A percentile compares a stretch with the other conserved stretches of the same genome.
Evolutionary conservation across 306 rosid species (phyloP).

Genomic region (Coriaria nepalensis): DNA sequence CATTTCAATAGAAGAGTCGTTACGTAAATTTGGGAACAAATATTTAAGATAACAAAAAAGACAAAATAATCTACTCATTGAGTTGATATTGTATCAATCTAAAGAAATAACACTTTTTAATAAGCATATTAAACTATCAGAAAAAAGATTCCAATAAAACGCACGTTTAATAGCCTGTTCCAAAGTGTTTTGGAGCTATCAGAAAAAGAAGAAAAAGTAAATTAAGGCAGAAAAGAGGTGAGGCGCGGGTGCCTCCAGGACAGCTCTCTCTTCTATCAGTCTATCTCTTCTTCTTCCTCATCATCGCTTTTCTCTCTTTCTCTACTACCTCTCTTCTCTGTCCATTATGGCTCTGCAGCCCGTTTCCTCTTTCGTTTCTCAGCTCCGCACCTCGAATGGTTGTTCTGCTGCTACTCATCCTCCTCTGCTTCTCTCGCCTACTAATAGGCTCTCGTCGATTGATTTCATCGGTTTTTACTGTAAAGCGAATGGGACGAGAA

Average conservation of each 20-base stretch:
- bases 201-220: too few species aligned
- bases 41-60: too few species aligned
- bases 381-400: slow-evolving; percentile 23
- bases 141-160: too few species aligned
- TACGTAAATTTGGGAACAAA: too few species aligned
- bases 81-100: too few species aligned
- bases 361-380: slow-evolving; percentile 34
- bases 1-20: too few species aligned
- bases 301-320: background rate
- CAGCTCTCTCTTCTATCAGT: slow-evolving; percentile 22
- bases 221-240: slow-evolving; percentile 6
- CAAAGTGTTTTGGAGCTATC: too few species aligned
- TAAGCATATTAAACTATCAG: too few species aligned
- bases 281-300: slow-evolving; percentile 29
- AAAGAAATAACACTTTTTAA: too few species aligned
- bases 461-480: slow-evolving; percentile 42
- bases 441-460: slow-evolving; percentile 26
- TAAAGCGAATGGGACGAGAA: slow-evolving; percentile 30
- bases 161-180: too few species aligned
- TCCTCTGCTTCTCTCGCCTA: slow-evolving; percentile 18
- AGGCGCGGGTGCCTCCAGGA: slow-evolving; percentile 28
- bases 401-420: slow-evolving; percentile 16
- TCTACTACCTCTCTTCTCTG: background rate
- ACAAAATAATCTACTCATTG: too few species aligned
- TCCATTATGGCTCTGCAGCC: slow-evolving; percentile 59